Evolutionary conservation across 768 basidiomycete species (phyloP).

Genomic region (Podaxis carcinomalis): DNA sequence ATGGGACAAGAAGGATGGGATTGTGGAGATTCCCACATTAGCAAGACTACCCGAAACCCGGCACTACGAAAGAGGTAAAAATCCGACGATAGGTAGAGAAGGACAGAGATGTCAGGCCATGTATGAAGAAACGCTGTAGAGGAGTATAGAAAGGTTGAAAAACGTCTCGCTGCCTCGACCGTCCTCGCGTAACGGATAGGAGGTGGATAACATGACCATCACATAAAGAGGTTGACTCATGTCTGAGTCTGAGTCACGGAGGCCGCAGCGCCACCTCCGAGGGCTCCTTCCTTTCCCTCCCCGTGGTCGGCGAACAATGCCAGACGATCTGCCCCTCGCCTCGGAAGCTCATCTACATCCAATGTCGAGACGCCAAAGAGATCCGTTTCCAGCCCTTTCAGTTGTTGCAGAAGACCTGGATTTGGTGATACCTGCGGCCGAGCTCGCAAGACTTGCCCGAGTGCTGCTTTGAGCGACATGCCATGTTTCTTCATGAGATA

Average conservation of each 20-base stretch:
- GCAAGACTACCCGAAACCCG: no score
- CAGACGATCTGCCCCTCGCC: conserved; percentile 27
- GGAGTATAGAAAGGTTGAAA: no score
- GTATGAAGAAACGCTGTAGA: no score
- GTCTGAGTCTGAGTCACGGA: not conserved
- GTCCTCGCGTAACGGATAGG: no score
- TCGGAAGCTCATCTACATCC: conserved; percentile 32
- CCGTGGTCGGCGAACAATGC: conserved; percentile 23
- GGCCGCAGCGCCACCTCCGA: not conserved
- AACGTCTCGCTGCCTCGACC: no score
- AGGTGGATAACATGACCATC: no score
- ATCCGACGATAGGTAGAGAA: no score
- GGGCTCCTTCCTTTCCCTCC: not conserved
- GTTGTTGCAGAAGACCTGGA: conserved; percentile 36
- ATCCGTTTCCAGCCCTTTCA: conserved; percentile 31
- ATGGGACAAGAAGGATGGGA: no score
- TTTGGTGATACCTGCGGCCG: conserved; percentile 38
- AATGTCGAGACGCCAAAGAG: conserved; percentile 22
- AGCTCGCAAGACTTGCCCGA: conserved; percentile 28
- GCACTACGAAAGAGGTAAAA: no score
- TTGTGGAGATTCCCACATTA: no score
- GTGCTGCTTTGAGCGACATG: conserved; percentile 34
- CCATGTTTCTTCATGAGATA: conserved; percentile 34
- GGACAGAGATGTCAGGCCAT: no score
- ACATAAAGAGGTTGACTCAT: no score